phyloP scores from a whole-genome alignment of 805 yeast species.

The Lachancea kluyveri region DNA sequence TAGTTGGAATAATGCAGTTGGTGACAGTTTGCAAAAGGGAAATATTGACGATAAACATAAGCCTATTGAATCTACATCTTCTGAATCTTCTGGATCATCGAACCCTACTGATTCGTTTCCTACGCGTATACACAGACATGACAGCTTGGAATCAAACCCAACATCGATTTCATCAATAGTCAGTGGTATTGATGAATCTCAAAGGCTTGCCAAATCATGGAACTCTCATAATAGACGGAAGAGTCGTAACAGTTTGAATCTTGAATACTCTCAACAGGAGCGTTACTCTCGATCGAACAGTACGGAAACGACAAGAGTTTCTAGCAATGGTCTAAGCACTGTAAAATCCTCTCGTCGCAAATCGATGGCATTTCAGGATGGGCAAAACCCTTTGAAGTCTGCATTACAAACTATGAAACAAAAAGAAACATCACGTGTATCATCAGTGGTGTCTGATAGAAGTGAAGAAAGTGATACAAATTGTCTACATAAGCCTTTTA shows the following conservation, averaged over 20 bases:
- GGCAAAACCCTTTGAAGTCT: conserved; percentile 25
- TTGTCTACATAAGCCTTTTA: too few species aligned
- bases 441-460: too few species aligned
- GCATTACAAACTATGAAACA: conserved; percentile 30
- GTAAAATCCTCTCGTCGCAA: conserved; percentile 17
- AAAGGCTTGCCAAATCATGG: conserved; percentile 32
- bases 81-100: conserved; percentile 24
- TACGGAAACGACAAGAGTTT: conserved; percentile 8
- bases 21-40: too few species aligned
- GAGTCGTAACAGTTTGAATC: conserved; percentile 6
- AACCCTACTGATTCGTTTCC: conserved; percentile 31
- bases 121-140: conserved; percentile 20
- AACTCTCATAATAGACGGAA: conserved; percentile 30
- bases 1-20: too few species aligned
- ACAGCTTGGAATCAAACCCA: conserved; percentile 28
- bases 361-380: conserved; percentile 24
- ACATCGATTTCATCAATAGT: conserved; percentile 31
- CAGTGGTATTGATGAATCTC: conserved; percentile 28
- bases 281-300: conserved; percentile 5
- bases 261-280: neutral
- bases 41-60: too few species aligned
- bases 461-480: too few species aligned
- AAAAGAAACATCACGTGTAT: too few species aligned
- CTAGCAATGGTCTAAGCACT: neutral
- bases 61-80: conserved; percentile 11